phyloP scores from a whole-genome alignment of 2,329 filamentous ascomycete genomes.

The Nectriaceae sp. region DNA sequence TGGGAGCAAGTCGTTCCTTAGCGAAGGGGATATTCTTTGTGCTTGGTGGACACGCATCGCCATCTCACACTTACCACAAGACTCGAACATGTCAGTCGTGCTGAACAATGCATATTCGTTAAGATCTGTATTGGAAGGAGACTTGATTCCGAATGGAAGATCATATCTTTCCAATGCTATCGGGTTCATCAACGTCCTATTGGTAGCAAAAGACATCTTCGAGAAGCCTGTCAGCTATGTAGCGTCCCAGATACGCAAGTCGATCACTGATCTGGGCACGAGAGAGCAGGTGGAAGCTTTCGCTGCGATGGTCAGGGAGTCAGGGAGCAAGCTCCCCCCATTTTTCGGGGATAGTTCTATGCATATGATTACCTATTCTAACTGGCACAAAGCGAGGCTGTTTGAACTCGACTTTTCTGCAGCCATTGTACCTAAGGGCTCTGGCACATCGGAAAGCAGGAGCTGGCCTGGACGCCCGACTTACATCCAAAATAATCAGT shows the following conservation, averaged over 20 bases:
- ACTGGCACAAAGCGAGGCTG: background rate
- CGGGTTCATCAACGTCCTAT: background rate
- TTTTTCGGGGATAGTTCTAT: background rate
- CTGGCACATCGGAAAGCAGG: background rate
- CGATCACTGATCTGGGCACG: background rate
- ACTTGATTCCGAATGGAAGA: background rate
- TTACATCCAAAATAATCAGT: constrained; percentile 1
- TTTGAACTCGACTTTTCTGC: background rate
- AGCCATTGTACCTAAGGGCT: background rate
- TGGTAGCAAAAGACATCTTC: background rate
- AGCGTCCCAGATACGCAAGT: background rate
- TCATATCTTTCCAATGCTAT: background rate
- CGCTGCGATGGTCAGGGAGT: background rate
- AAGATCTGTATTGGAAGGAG: background rate
- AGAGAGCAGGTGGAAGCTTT: background rate
- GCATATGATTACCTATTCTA: background rate
- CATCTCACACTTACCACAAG: background rate
- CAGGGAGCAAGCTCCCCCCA: background rate
- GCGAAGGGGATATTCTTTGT: background rate
- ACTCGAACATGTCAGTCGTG: background rate
- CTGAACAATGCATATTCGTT: background rate
- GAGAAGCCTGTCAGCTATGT: background rate
- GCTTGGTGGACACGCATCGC: background rate
- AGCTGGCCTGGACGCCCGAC: background rate
- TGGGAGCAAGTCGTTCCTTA: background rate